Evolutionary conservation across 306 rosid species (phyloP).

Genomic region (Cyclanthera cordifolia): DNA sequence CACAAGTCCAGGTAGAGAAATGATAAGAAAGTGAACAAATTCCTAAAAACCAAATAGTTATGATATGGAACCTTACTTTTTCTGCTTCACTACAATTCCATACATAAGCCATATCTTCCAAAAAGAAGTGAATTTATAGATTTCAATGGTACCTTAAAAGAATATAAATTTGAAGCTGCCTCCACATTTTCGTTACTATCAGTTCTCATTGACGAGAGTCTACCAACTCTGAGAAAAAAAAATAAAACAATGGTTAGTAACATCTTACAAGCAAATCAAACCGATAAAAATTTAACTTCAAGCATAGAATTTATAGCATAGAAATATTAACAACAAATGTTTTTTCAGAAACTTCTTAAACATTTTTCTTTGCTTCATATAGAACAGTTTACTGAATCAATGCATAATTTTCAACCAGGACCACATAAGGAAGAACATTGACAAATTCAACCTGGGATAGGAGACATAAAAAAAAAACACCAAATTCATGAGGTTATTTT

Average conservation of each 20-base stretch:
- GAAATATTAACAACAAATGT: not conserved
- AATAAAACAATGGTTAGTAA: constrained; percentile 18
- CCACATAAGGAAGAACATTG: not conserved
- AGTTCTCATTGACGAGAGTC: constrained; percentile 53
- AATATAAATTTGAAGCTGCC: constrained; percentile 22
- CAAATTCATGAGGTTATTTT: not conserved
- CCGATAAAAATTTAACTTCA: not conserved
- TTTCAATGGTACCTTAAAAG: constrained; percentile 41
- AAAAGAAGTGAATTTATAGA: not conserved
- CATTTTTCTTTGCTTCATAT: not conserved
- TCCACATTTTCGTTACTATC: constrained; percentile 36
- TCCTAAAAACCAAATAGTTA: too few relatives aligned
- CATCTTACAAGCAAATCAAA: not conserved
- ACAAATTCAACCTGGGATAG: not conserved
- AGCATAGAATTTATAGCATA: not conserved
- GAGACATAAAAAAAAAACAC: not conserved
- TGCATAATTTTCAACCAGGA: not conserved
- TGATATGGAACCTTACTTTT: too few relatives aligned
- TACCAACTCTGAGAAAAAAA: constrained; percentile 16
- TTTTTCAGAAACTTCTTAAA: not conserved
- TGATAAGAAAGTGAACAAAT: too few relatives aligned
- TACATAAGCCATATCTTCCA: not conserved
- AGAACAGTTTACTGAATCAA: not conserved
- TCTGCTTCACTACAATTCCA: not conserved
- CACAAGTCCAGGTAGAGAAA: too few relatives aligned